phyloP scores from a whole-genome alignment of 75 land plant genomes.

The Sequoia sempervirens region DNA sequence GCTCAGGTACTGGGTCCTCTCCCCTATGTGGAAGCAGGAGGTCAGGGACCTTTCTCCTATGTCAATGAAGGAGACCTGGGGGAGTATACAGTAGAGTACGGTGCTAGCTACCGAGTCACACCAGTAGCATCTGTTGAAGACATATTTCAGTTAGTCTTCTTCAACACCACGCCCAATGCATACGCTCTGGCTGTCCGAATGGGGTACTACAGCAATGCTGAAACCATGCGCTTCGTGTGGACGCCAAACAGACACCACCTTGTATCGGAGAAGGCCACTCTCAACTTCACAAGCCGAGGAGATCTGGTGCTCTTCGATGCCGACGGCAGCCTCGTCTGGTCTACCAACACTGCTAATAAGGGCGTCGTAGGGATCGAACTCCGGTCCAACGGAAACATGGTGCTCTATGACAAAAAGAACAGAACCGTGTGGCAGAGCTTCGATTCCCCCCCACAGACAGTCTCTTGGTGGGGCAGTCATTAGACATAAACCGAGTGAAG shows the following conservation, averaged over 20 bases:
- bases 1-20: too few species aligned
- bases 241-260: conserved; percentile 39
- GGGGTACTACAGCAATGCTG: conserved; percentile 11
- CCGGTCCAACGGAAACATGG: conserved; percentile 42
- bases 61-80: too few species aligned
- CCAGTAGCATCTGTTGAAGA: not conserved
- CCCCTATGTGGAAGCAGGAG: not conserved
- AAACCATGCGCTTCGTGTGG: conserved; percentile 44
- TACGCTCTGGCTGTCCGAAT: conserved; percentile 25
- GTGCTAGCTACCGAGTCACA: conserved; percentile 18
- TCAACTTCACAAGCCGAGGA: conserved; percentile 22
- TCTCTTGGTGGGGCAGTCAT: conserved; percentile 44
- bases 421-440: conserved; percentile 57
- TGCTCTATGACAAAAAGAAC: conserved; percentile 25
- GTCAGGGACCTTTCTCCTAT: too few species aligned
- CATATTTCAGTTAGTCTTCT: conserved; percentile 31
- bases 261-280: conserved; percentile 43
- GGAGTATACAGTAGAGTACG: conserved; percentile 23
- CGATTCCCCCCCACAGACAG: conserved; percentile 51
- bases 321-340: conserved; percentile 32
- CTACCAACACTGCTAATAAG: conserved; percentile 34
- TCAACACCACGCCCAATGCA: conserved; percentile 41
- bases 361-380: conserved; percentile 24
- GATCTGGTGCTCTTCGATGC: conserved; percentile 34
- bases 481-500: conserved; percentile 13